Evolutionary conservation across 441 rosid species (phyloP), one percentile per base, ranked within the genome.

Genomic region (Hypseocharis bilobata): DNA sequence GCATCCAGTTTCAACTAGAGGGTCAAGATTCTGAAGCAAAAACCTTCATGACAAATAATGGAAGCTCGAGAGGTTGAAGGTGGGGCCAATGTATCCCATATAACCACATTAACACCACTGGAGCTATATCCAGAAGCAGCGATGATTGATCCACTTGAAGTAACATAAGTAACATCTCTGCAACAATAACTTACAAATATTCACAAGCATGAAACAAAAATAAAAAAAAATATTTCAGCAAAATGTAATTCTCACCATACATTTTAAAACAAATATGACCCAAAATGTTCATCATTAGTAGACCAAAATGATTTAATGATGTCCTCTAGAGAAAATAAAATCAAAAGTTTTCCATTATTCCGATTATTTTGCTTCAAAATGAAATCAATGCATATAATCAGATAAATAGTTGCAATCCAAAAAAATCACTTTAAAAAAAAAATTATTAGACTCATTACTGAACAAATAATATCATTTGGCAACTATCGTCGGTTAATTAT

Each of bases 61-160:
- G 96, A 85, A 73, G 98, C 96, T 63, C 73, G 91, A 4, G 96
- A 88, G 60, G 92, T 88, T 71, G 92, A 77, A 57, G 98, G 89
- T 1, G 96, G 98, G 74, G 97, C 98, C 79, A 88, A 72, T 44
- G 96, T 90, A 77, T 92, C 98, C 98, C 98, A 92, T 68, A 92
- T 74, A 62, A 92, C 96, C 40, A 86, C 96, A 78, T 90, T 92
- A 69, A 78, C 85, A 76, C 89, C 86, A 72, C 83, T 92, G 52
- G 91, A 81, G 79, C 89, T 88, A 77, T 74, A 77, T 76, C 98
- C 97, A 60, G 94, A 82, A 19, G 96, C 86, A 65, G 94, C 94
- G 74, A 88, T 86, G 20, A 92, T 82, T n/a, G 98, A 88, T 67
- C 96, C 97, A 81, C 97, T 92, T 27, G 96, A 87, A 74, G 86